Evolutionary conservation across 306 rosid species (phyloP), one percentile per base, ranked within the genome.

Genomic region (Casuarina equisetifolia): DNA sequence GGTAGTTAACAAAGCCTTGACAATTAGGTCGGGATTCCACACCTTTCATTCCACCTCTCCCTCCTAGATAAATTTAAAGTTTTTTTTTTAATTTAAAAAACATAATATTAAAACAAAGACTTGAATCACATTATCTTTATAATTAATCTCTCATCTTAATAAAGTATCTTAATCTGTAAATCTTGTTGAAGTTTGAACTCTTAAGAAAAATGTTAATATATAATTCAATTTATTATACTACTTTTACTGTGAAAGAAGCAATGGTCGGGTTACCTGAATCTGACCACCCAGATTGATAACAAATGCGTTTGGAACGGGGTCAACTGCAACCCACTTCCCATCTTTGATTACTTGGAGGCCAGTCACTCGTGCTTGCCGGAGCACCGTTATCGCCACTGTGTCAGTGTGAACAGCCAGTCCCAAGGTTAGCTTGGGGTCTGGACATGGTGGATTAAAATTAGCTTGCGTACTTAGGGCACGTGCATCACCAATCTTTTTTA

Each of bases 261-360:
- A 39, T 1, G 32, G 32, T 5, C 8, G 44, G 10, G 2, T 6
- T 70, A 89, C 90, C 89, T 86, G 86, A 36, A 89, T 74, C 82
- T 87, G 93, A 77, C 87, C 93, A 16, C 86, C 90, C 3, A 88
- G 1, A 62, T 90, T 88, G 79, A 87, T 71, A 0, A 90, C 84
- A 75, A 84, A 77, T 8, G 91, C 86, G 69, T 57, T 76, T 50
- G 87, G 79, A 72, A 80, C 48, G 50, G 83, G 82, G 57, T 81
- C 80, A 12, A 87, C 79, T 9, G 77, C 69, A 42, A 87, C 73
- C 90, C 91, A 89, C 58, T 84, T 74, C 5, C 81, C 87, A 76
- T 85, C 88, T 63, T 87, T 82, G 72, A 85, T 75, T 2, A 89
- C 87, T 80, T 87, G 91, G 53, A 85, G 85, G 25, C 90, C 88